A percentile compares a stretch with the other conserved stretches of the same genome.
These are phyloP conservation scores for Lodderomyces metapsilosis DNA, from an alignment of 1,139 yeast species.

Conservation along the genomic window DNA sequence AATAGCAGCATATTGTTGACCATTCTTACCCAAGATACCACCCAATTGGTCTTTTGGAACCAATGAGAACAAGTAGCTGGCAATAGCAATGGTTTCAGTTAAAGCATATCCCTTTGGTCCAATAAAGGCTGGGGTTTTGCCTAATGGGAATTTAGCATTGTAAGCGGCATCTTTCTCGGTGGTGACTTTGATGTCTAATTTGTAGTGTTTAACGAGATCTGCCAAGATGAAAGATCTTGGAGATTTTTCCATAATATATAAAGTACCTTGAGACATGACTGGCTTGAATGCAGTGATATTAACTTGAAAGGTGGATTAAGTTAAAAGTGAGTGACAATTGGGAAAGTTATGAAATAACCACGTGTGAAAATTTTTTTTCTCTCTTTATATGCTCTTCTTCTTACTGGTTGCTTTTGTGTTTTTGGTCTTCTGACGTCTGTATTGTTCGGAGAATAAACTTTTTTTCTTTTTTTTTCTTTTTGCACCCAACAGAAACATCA, in stretches of 20 bases:
- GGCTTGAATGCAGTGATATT: too few relatives aligned
- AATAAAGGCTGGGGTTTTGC: conserved; percentile 72
- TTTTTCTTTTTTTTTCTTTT: neutral
- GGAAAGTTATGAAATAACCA: neutral
- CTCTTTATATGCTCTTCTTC: too few relatives aligned
- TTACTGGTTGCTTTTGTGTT: too few relatives aligned
- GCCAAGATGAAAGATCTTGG: conserved; percentile 48
- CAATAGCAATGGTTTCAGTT: conserved; percentile 76
- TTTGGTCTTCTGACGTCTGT: too few relatives aligned
- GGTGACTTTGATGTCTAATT: conserved; percentile 61
- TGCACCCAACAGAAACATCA: neutral
- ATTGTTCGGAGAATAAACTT: too few relatives aligned
- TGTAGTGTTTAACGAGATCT: conserved; percentile 54
- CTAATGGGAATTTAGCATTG: conserved; percentile 62
- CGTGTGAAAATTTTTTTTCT: too few relatives aligned
- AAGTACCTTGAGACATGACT: conserved; percentile 56
- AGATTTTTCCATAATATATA: conserved; percentile 48
- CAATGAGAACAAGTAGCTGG: conserved; percentile 39
- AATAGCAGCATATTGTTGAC: conserved; percentile 67
- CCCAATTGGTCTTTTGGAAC: conserved; percentile 26
- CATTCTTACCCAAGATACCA: conserved; percentile 58
- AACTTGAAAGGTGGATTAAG: too few relatives aligned
- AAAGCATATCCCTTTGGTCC: conserved; percentile 80
- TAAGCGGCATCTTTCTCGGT: conserved; percentile 41
- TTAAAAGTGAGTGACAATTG: neutral